Evolutionary conservation across 1,284 basidiomycete genomes (phyloP).

Genomic region (Papiliotrema laurentii): DNA sequence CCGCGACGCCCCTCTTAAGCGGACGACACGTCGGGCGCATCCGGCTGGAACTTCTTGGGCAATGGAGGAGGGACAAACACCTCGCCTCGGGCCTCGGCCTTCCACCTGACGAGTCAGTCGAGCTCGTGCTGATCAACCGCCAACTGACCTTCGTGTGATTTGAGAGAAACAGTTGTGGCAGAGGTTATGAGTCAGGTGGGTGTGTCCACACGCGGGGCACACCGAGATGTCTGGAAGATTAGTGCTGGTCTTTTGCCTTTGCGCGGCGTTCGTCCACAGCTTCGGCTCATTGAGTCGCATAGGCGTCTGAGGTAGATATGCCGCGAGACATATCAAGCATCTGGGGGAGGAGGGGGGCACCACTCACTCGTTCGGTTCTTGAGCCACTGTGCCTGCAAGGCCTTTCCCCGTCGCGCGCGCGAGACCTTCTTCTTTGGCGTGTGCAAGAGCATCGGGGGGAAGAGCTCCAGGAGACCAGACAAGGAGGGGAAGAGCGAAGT

Average conservation of each 20-base stretch:
- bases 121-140: conserved; percentile 44
- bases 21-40: too few species aligned
- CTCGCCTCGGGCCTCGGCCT: conserved; percentile 28
- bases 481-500: conserved; percentile 22
- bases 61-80: too few species aligned
- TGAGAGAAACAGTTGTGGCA: conserved; percentile 80
- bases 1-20: too few species aligned
- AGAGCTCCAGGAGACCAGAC: conserved; percentile 66
- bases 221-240: conserved; percentile 69
- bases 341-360: neutral
- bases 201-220: conserved; percentile 83
- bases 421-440: conserved; percentile 94
- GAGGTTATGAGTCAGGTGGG: conserved; percentile 84
- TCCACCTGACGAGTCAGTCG: conserved; percentile 23
- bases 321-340: neutral
- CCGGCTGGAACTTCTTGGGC: too few species aligned
- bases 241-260: neutral
- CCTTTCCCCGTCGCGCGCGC: conserved; percentile 92
- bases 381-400: conserved; percentile 87
- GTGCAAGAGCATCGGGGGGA: conserved; percentile 83
- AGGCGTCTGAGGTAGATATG: neutral
- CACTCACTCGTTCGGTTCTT: conserved; percentile 86
- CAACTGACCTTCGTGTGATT: conserved; percentile 55
- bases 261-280: neutral
- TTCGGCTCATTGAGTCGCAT: neutral